These are phyloP conservation scores for Xerocomus spinulosus DNA, from an alignment of 768 basidiomycete species.

Conservation along the genomic window DNA sequence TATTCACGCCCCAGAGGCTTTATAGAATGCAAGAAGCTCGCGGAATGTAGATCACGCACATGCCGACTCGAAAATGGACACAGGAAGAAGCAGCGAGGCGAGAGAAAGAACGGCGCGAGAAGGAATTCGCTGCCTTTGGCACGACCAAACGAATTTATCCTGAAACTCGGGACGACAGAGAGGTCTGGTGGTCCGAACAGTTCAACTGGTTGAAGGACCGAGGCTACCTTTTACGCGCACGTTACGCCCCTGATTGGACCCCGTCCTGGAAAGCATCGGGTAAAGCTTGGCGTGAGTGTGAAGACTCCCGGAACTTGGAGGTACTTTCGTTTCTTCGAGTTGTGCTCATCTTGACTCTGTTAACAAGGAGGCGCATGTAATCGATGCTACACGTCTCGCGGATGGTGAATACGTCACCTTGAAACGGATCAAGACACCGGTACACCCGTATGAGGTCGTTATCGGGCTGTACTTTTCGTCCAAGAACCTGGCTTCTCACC, in stretches of 20 bases:
- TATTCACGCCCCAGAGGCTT: no score
- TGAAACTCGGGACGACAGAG: not conserved
- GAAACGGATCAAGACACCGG: not conserved
- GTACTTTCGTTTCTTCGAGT: not conserved
- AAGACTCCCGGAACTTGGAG: not conserved
- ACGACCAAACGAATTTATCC: not conserved
- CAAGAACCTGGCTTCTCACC: not conserved
- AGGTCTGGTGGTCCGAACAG: slow-evolving; percentile 19
- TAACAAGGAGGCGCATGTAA: not conserved
- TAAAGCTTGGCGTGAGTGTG: not conserved
- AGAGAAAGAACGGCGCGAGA: not conserved
- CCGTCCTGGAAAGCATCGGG: not conserved
- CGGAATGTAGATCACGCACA: no score
- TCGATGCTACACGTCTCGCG: slow-evolving; percentile 13
- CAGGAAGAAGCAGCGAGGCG: not conserved
- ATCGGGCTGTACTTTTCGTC: slow-evolving; percentile 12
- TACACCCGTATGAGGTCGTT: not conserved
- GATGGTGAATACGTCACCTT: not conserved
- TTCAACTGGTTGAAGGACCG: not conserved
- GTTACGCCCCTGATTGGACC: not conserved
- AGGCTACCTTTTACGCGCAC: not conserved
- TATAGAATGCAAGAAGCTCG: no score
- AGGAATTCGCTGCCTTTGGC: not conserved
- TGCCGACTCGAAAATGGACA: not conserved
- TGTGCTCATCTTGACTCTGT: not conserved